Evolutionary conservation across 345 rosid species (phyloP), one percentile per base, ranked within the genome.

Genomic region (Diplotaxis tenuifolia): DNA sequence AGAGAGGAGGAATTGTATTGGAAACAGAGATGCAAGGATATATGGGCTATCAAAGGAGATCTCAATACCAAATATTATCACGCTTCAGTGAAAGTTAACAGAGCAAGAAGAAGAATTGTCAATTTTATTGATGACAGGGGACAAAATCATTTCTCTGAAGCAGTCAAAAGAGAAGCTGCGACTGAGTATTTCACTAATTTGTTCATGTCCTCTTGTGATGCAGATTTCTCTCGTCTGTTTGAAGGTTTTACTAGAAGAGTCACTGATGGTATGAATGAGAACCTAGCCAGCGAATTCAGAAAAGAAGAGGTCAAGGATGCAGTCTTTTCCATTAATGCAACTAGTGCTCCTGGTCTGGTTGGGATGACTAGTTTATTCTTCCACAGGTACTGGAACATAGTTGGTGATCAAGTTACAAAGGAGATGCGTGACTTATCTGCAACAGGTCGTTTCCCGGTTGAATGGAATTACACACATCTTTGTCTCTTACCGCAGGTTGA

Each of bases 361-460:
- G 62, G 62, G 0, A 57, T 57, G 62, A 27, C 62, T 3, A 11
- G 19, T 0, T 3, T 57, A 0, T 57, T 57, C 1, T 56, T 25
- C 1, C 62, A 56, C 0, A 15, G 21, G 3, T 56, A 25, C 5
- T 56, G 34, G 62, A 3, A 6, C 0, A 27, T 2, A 0, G 0
- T 56, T 1, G 34, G 34, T 0, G 2, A 1, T 1, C 34, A 56
- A 1, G 34, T 56, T 0, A 14, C 0, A 0, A 0, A 3, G 0
- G 62, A 56, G 5, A 19, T 56, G 0, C 4, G 3, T 0, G 16
- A 2, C 0, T 14, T 25, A 3, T 23, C 19, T 8, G 2, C 1
- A 50, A 2, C 5, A 0, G 56, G 57, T 9, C 0, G 0, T 0
- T 55, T 55, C 12, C 31, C 31, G 0, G 0, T 0, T 0, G 31